These are phyloP conservation scores for slime mould (Dictyostelium discoideum) DNA, from an alignment of 78 protist species.

Conservation along the genomic window dicty_2.7 NC_007091.3:2237001-2237500, in stretches of 20 bases:
- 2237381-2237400: background rate
- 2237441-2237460: conserved; percentile 6
- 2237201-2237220: background rate
- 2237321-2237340: background rate
- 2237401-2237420: background rate
- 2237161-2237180: conserved; percentile 7
- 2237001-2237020: background rate
- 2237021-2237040: background rate
- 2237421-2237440: background rate
- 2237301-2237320: background rate
- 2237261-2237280: background rate
- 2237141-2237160: conserved; percentile 10
- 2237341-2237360: background rate
- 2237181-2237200: background rate
- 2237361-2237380: background rate
- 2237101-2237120: background rate
- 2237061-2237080: background rate
- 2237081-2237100: background rate
- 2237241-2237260: no score
- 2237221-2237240: background rate
- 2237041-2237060: background rate
- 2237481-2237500: background rate
- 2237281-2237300: background rate
- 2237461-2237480: background rate
- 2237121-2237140: conserved; percentile 25